Base-by-base conservation (phyloP, 2,329 filamentous ascomycete species). In the Balansia obtecta region DNA sequence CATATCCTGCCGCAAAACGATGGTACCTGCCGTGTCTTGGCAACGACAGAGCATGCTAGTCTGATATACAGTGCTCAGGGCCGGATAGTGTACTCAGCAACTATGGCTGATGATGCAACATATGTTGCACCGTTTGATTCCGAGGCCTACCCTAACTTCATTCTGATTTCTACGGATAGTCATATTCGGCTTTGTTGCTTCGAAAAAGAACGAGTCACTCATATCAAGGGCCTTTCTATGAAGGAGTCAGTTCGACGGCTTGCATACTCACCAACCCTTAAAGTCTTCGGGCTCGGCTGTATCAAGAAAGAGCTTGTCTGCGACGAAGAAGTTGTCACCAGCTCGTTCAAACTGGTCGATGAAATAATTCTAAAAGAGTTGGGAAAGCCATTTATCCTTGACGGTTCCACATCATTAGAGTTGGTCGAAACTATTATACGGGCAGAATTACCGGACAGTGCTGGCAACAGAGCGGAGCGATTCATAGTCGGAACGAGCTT, bases 401-500 rank as follows among this genome's bases (percentile, higher is more conserved):
- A 74, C 11, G 63, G 61, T 8, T 68, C 68, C 0, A 64, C 66
- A 2, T 65, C 68, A 2, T 58, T 71, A 2, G 93, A 98, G 66
- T 71, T 97, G 44, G 80, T 96, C 3, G 93, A 97, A 65, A 83
- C 85, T 54, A 83, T 95, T 8, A 82, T 94, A 52, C 80, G 87
- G 34, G 83, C 87, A 6, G 79, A 88, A 57, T 73, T 96, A 12
- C 73, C 77, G 2, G 83, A 72, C 57, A 68, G 69, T 3, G 71
- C 69, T 41, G 81, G 80, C 10, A 70, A 74, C 30, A 63, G 67
- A 5, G 77, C 76, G 0, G 90, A 97, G 63, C 76, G 89, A 41
- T 97, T 97, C 61, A 71, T 97, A n/a, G 79, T 97, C 7, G 93
- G 93, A 7, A 97, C 93, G 0, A 86, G 86, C 50, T 90, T 85